These are phyloP conservation scores for Aspergillus panamensis DNA, from an alignment of 495 filamentous ascomycete species.

Conservation along the genomic window DNA sequence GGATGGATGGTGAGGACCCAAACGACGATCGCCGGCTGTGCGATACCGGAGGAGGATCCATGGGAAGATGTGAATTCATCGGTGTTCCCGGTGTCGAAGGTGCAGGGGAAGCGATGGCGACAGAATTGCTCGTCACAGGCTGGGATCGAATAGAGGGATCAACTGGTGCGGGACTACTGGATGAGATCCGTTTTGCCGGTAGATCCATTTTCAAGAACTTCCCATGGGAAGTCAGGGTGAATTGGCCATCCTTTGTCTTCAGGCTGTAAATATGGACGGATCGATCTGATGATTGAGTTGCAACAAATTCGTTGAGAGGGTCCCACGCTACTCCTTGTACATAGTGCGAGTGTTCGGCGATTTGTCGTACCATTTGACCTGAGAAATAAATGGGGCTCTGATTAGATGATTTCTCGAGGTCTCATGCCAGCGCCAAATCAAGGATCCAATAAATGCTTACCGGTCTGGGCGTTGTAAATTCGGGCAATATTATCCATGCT, in stretches of 20 bases:
- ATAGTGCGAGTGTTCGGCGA: conserved; percentile 98
- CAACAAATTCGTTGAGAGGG: conserved; percentile 95
- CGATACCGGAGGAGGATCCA: conserved; percentile 92
- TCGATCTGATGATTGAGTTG: conserved; percentile 96
- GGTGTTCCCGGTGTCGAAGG: conserved; percentile 96
- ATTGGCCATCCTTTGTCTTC: conserved; percentile 94
- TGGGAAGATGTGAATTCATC: conserved; percentile 80
- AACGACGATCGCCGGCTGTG: conserved; percentile 94
- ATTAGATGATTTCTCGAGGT: background rate
- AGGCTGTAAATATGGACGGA: conserved; percentile 96
- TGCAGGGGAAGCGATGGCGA: conserved; percentile 72
- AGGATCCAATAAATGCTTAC: conserved; percentile 45
- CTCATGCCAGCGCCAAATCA: background rate
- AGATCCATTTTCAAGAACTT: conserved; percentile 86
- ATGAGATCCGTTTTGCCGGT: conserved; percentile 82
- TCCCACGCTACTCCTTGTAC: conserved; percentile 99
- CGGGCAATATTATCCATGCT: conserved; percentile 99
- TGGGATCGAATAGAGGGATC: conserved; percentile 61
- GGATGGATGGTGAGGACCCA: conserved; percentile 78
- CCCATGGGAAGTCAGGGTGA: conserved; percentile 74
- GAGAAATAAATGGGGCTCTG: background rate
- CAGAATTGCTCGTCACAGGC: conserved; percentile 53
- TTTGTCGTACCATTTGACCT: conserved; percentile 92
- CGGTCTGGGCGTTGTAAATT: conserved; percentile 93
- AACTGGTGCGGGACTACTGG: conserved; percentile 87